phyloP scores from a whole-genome alignment of 768 basidiomycete genomes.

The Lentinula lateritia region DNA sequence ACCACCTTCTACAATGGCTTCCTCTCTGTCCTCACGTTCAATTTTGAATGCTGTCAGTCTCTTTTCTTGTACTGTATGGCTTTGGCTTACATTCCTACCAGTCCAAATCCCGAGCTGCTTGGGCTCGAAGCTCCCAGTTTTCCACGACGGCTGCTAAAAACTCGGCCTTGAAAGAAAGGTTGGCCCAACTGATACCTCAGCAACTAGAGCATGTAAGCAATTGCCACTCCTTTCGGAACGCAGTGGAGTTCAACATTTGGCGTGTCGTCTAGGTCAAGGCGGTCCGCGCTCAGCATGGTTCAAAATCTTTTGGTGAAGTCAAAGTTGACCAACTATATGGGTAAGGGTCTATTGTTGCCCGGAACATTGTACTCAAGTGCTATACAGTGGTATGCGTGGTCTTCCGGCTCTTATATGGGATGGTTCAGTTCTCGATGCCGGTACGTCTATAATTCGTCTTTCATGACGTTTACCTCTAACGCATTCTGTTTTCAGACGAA shows the following conservation, averaged over 20 bases:
- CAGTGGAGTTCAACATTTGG: conserved; percentile 9
- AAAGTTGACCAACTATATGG: conserved; percentile 89
- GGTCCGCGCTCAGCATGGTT: conserved; percentile 80
- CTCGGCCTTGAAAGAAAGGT: conserved; percentile 84
- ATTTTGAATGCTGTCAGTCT: conserved; percentile 33
- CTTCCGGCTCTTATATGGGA: conserved; percentile 97
- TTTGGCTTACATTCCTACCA: conserved; percentile 18
- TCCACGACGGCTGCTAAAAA: conserved; percentile 58
- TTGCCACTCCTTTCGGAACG: neutral
- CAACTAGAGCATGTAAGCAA: conserved; percentile 65
- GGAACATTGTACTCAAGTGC: neutral
- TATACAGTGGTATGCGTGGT: conserved; percentile 73
- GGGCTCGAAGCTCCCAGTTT: conserved; percentile 42
- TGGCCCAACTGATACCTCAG: conserved; percentile 89
- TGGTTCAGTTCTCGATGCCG: conserved; percentile 93
- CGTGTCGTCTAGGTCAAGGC: conserved; percentile 59
- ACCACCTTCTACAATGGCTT: conserved; percentile 12
- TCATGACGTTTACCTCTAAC: conserved; percentile 6
- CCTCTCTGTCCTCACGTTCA: conserved; percentile 21
- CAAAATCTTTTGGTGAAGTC: conserved; percentile 91
- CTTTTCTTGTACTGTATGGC: neutral
- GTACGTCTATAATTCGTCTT: conserved; percentile 30
- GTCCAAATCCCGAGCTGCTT: conserved; percentile 47
- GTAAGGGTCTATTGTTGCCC: conserved; percentile 29
- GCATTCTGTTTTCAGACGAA: conserved; percentile 52